Evolutionary conservation across 352 stramenopile species (phyloP), one percentile per base, ranked within the genome.

Genomic region (Pythium insidiosum): DNA sequence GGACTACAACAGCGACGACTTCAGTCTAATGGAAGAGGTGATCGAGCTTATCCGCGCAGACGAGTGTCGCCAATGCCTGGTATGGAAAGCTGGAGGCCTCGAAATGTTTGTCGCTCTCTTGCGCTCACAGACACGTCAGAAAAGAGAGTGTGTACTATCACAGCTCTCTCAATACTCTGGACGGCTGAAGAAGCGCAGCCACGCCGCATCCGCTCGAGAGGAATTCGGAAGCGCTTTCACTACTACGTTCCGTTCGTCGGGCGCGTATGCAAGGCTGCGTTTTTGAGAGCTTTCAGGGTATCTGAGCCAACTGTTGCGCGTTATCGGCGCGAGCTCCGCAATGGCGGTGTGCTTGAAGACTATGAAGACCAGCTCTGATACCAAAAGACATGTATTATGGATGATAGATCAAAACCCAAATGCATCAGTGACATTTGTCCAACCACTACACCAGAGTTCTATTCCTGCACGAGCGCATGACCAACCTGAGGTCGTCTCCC

Each of bases 241-340:
- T 45, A 53, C 37, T 53, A 45, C 22, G 23, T 53, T 12, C 45
- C 45, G 13, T 40, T 53, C 28, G 45, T 53, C 15, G 45, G 37
- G 2, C 35, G 22, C 2, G 25, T 53, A 2, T 53, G 36, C 45
- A 44, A 45, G 45, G 7, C 19, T 1, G 24, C 45, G 9, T 53
- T 53, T 20, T 19, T 53, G 4, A 23, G 11, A 2, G 24, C 35
- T 21, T 53, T 39, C 33, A 15, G 18, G 7, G 45, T 53, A 3
- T 53, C 45, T 2, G 35, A 34, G 7, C 28, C 45, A 6, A 33
- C 45, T 1, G 18, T 53, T 3, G 35, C 45, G n/a, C 26, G 45
- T 13, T 53, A 53, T 24, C 7, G 28, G 5, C 25, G 26, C 5
- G 43, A 34, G 16, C 42, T 50, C 19, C 15, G 33, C 9, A 16